These are phyloP conservation scores for Diddensiella santjacobensis DNA, from an alignment of 805 yeast species.

Conservation along the genomic window DNA sequence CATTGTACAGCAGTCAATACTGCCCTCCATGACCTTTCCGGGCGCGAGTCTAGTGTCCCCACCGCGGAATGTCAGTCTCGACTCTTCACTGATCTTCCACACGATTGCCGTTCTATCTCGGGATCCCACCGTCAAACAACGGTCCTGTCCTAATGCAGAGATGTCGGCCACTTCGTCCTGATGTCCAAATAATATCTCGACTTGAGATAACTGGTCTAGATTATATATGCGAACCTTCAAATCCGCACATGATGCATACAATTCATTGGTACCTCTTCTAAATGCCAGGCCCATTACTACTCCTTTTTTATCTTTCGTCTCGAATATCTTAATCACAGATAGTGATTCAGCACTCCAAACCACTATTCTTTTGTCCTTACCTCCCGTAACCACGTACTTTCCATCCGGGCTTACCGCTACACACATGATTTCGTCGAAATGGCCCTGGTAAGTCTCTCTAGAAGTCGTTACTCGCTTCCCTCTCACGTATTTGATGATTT, in stretches of 20 bases:
- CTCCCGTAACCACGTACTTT: conserved; percentile 85
- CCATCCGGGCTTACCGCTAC: conserved; percentile 88
- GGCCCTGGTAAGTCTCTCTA: conserved; percentile 59
- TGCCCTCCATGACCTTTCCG: conserved; percentile 57
- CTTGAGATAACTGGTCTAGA: conserved; percentile 78
- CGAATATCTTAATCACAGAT: conserved; percentile 71
- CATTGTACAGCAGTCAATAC: conserved; percentile 87
- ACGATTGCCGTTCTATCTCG: conserved; percentile 92
- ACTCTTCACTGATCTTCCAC: conserved; percentile 96
- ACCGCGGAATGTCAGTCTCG: conserved; percentile 88
- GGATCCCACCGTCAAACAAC: conserved; percentile 94
- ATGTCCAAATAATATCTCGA: conserved; percentile 92
- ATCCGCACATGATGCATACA: conserved; percentile 92
- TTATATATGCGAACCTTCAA: conserved; percentile 84
- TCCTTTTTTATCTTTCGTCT: conserved; percentile 67
- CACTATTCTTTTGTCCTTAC: conserved; percentile 72
- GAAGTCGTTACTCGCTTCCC: conserved; percentile 38
- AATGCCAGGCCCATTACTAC: conserved; percentile 70
- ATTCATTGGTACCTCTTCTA: conserved; percentile 75
- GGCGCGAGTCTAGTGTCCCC: conserved; percentile 57
- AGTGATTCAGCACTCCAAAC: conserved; percentile 84
- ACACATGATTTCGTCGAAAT: conserved; percentile 68
- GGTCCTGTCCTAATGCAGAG: conserved; percentile 74
- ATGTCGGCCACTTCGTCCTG: conserved; percentile 86
- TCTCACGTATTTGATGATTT: conserved; percentile 56